Percentiles rank a stretch among this genome's conserved stretches.
These are phyloP conservation scores for Tylopilus plumbeoviolaceoides DNA, from an alignment of 768 basidiomycete genomes.

Conservation along the genomic window DNA sequence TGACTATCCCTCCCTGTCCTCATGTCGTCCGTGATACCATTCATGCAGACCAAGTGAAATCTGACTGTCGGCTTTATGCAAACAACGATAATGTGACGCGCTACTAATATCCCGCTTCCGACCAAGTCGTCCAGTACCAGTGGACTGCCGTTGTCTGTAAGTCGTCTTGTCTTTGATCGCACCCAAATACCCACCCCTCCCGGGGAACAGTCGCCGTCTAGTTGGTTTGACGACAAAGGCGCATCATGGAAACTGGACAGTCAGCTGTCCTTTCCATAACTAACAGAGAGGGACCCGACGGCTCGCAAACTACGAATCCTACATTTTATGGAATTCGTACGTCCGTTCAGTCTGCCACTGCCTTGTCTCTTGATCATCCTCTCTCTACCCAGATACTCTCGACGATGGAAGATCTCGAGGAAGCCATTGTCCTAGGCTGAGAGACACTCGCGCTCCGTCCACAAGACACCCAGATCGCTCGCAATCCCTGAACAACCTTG, in stretches of 20 bases:
- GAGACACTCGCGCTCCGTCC: too few species aligned
- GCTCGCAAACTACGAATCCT: conserved; percentile 58
- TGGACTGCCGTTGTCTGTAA: conserved; percentile 78
- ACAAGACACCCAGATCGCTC: too few species aligned
- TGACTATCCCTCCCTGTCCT: conserved; percentile 4
- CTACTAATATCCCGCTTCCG: conserved; percentile 63
- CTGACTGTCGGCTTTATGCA: conserved; percentile 49
- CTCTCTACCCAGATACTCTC: too few species aligned
- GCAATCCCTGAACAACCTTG: too few species aligned
- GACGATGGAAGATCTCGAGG: too few species aligned
- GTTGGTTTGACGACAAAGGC: conserved; percentile 65
- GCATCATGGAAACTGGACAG: conserved; percentile 39
- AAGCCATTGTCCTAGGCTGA: too few species aligned
- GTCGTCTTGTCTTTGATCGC: conserved; percentile 32
- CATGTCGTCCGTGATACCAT: conserved; percentile 5
- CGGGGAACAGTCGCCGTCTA: conserved; percentile 73
- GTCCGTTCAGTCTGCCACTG: conserved; percentile 32
- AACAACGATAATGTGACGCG: conserved; percentile 77
- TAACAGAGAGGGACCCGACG: conserved; percentile 44
- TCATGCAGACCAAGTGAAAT: conserved; percentile 35
- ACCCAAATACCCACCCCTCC: conserved; percentile 13
- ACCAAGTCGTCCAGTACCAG: conserved; percentile 63
- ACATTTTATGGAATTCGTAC: conserved; percentile 79
- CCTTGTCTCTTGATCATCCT: conserved; percentile 7
- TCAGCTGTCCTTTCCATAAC: too few species aligned